Base-by-base conservation (phyloP, 2,329 filamentous ascomycete genomes). In the Grosmannia clavigera region DNA sequence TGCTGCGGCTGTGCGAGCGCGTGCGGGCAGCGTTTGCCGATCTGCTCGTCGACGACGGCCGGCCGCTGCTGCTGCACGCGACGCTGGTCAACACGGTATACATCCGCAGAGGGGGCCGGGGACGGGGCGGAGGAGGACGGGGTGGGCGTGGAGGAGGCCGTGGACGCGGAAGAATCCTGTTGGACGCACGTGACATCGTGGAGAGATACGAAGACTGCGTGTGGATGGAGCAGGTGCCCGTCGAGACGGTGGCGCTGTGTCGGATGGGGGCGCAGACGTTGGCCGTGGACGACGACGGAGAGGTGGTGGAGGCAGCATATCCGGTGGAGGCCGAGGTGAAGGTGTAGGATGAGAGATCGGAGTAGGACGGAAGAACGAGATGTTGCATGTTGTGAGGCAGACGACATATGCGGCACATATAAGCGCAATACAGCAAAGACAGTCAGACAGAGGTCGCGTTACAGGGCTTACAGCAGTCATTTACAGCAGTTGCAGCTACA, bases 1-100 rank as follows among this genome's bases (percentile, higher is more conserved):
- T 92, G 3, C 72, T 76, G 35, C 66, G 69, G 1, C 86, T 90
- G 67, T 85, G 83, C 64, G 71, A 81, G 64, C 69, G 68, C n/a
- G 67, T 90, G 16, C 74, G 78, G 62, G 67, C 72, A 0, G 64
- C 66, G 1, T 90, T 92, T 65, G 73, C 72, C 0, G 83, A 77
- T 1, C 70, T 88, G 11, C 73, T 91, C 67, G 68, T 76, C 0
- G 73, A 76, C 1, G 85, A 88, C 31, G 72, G 75, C 14, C 75
- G 89, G 59, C 80, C 83, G 7, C 70, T 96, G 63, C 79, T 88
- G 25, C 73, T 96, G 58, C 92, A 96, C 69, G 90, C 89, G 22
- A 96, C 92, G 0, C 75, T 96, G 4, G 73, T 94, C 57, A 96
- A 96, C 70, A 95, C 91, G 0, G 82, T 91, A 16, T 95, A 96